Percentiles rank a stretch among this genome's conserved stretches.
Conservation (phyloP, 148 eudicot species). For the Talinum fruticosum region DNA sequence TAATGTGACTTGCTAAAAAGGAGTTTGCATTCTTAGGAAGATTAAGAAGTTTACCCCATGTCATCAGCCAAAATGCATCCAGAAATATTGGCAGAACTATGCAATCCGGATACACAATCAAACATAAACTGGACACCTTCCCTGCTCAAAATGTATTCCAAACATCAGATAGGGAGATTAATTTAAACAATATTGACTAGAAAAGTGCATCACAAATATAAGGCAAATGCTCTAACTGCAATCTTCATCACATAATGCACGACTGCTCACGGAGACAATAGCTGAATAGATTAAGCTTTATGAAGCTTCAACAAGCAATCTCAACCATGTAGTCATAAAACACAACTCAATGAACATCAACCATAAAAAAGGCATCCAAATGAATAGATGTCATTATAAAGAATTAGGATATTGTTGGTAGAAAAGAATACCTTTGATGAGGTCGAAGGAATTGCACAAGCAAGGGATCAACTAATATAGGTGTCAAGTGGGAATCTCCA, state of each 20-base stretch:
- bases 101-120: conserved; percentile 84
- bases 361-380: background rate
- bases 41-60: conserved; percentile 71
- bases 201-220: background rate
- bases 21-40: conserved; percentile 8
- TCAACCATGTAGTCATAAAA: background rate
- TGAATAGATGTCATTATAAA: background rate
- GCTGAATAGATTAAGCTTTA: background rate
- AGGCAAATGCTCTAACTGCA: conserved; percentile 6
- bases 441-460: conserved; percentile 91
- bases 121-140: conserved; percentile 99
- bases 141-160: conserved; percentile 45
- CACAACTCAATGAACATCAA: background rate
- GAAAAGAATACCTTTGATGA: conserved; percentile 77
- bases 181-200: background rate
- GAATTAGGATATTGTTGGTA: background rate
- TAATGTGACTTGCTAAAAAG: conserved; percentile 7
- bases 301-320: background rate
- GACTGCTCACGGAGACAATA: background rate
- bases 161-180: background rate
- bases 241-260: conserved; percentile 4
- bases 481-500: conserved; percentile 27
- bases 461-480: conserved; percentile 68
- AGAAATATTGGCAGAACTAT: conserved; percentile 47
- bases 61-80: conserved; percentile 99